phyloP scores from a whole-genome alignment of 2,329 filamentous ascomycete species.

The Penicillium sp. region DNA sequence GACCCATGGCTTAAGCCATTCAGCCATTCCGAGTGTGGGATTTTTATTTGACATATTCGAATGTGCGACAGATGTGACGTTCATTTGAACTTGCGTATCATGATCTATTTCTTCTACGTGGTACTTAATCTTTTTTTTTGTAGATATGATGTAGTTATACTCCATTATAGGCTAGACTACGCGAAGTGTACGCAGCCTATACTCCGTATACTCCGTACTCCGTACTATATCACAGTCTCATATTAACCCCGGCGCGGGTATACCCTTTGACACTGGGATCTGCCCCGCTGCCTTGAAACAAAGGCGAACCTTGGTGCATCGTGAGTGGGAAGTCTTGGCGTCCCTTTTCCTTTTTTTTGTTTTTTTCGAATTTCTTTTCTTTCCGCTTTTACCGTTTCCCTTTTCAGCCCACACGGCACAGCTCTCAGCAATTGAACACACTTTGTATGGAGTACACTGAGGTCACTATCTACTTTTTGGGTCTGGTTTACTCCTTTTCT shows the following conservation, averaged over 20 bases:
- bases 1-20: slow-evolving; percentile 13
- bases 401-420: slow-evolving; percentile 1
- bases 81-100: too few species aligned
- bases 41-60: not conserved
- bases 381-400: not conserved
- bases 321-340: slow-evolving; percentile 32
- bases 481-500: slow-evolving; percentile 23
- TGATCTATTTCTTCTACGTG: not conserved
- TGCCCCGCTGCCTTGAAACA: slow-evolving; percentile 40
- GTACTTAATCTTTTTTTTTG: too few species aligned
- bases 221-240: not conserved
- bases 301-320: slow-evolving; percentile 35
- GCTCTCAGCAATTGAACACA: slow-evolving; percentile 20
- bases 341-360: slow-evolving; percentile 16
- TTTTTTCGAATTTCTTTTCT: slow-evolving; percentile 2
- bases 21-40: slow-evolving; percentile 1
- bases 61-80: not conserved
- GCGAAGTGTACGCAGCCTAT: too few species aligned
- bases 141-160: too few species aligned
- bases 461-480: slow-evolving; percentile 26
- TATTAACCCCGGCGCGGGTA: slow-evolving; percentile 31
- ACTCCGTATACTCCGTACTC: too few species aligned
- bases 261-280: slow-evolving; percentile 37
- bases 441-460: slow-evolving; percentile 11
- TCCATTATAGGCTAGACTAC: too few species aligned